Conservation (phyloP, 768 basidiomycete genomes). For the Sutorius australiensis region DNA sequence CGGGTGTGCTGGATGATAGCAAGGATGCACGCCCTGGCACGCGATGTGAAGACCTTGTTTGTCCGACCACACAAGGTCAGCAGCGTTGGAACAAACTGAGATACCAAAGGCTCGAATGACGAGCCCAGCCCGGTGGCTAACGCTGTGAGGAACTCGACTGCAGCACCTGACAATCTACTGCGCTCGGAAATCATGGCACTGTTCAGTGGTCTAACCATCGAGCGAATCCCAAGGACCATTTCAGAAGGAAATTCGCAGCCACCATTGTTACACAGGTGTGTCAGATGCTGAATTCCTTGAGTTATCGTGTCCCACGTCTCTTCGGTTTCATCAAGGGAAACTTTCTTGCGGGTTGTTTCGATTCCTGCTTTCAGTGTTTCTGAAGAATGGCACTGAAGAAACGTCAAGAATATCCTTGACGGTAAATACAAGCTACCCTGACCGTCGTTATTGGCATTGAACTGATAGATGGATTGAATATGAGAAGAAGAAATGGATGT, state of each 20-base stretch:
- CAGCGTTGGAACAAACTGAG: slow-evolving; percentile 65
- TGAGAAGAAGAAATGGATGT: background rate
- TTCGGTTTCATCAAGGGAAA: slow-evolving; percentile 61
- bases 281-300: slow-evolving; percentile 44
- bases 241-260: slow-evolving; percentile 50
- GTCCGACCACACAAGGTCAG: slow-evolving; percentile 65
- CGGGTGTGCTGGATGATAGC: slow-evolving; percentile 65
- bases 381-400: slow-evolving; percentile 31
- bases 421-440: background rate
- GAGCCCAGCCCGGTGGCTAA: slow-evolving; percentile 53
- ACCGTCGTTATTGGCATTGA: slow-evolving; percentile 33
- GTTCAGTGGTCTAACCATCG: slow-evolving; percentile 50
- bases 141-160: slow-evolving; percentile 57
- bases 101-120: slow-evolving; percentile 63
- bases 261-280: slow-evolving; percentile 47
- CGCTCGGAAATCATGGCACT: slow-evolving; percentile 70
- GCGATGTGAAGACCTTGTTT: slow-evolving; percentile 72
- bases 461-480: background rate
- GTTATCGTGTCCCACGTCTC: slow-evolving; percentile 75
- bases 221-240: slow-evolving; percentile 48
- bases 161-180: slow-evolving; percentile 62
- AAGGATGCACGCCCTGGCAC: slow-evolving; percentile 58
- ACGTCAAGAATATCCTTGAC: background rate
- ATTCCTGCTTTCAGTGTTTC: slow-evolving; percentile 37
- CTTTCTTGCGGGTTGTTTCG: slow-evolving; percentile 38